Evolutionary conservation across 345 rosid species (phyloP), one percentile per base, ranked within the genome.

Genomic region (Lepidium didymum): DNA sequence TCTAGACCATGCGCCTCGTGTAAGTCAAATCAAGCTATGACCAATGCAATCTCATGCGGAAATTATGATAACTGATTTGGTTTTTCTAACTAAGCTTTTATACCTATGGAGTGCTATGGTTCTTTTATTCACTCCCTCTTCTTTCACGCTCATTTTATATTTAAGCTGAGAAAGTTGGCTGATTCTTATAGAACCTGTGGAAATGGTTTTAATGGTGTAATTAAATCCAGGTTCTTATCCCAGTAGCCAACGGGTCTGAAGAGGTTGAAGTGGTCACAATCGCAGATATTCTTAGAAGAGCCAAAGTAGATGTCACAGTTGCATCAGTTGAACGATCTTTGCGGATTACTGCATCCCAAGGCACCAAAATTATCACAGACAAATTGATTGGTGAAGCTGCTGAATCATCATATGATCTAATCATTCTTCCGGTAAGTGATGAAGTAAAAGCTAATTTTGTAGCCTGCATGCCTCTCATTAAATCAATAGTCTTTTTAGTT

Each of bases 241-340:
- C 97, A 11, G 81, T 86, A 72, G 96, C 97, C 71, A 88, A 90
- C 62, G 97, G 96, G 41, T 90, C 87, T 63, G 92, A 88, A 76
- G 96, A 74, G 70, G 76, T 87, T 70, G 98, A 88, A 81, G 69
- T 86, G 63, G 89, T 93, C 62, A 79, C 83, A 36, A 80, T 83
- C 18, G 75, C 78, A 43, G 98, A 93, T 64, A 83, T 90, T 62
- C 81, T 93, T 68, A 77, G 89, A 67, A 81, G 94, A 75, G 94
- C 98, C 43, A 93, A 87, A 75, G 86, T 84, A 47, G 81, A 88
- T 83, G 97, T 87, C 49, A 84, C 84, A 8, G 78, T 90, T 74
- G 94, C 98, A 79, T 93, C 97, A 21, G 84, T 86, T 6, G 96
- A 88, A 80, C 82, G 79, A 57, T 77, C 87, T 57, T 21, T 62